Conservation (phyloP, 139 green algal species). For the Chlamydomonas sp. region DNA sequence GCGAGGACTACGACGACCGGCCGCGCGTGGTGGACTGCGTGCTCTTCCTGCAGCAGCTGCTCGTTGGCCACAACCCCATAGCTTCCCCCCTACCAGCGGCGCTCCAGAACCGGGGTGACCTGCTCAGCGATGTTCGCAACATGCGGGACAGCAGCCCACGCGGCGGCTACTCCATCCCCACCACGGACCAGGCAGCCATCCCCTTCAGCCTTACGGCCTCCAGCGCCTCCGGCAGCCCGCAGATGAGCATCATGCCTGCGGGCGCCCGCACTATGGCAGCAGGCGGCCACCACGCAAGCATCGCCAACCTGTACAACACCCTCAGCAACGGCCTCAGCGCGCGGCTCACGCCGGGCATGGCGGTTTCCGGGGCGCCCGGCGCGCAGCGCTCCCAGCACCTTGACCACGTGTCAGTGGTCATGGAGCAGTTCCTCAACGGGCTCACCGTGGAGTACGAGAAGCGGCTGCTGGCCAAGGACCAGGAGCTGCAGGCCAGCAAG, state of each 20-base stretch:
- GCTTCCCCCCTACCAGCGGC: not conserved
- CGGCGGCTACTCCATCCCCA: not conserved
- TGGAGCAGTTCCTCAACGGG: constrained; percentile 24
- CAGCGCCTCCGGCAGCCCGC: not conserved
- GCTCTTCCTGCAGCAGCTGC: constrained; percentile 56
- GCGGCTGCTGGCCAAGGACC: constrained; percentile 81
- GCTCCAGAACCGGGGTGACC: not conserved
- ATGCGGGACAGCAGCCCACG: constrained; percentile 16
- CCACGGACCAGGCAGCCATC: not conserved
- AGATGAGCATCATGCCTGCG: constrained; percentile 31
- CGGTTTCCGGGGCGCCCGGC: not conserved
- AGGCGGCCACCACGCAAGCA: not conserved
- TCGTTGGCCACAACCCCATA: constrained; percentile 22
- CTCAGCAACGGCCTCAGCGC: constrained; percentile 7
- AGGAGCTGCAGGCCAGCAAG: constrained; percentile 66
- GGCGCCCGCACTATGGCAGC: constrained; percentile 1
- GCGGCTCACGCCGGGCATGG: not conserved
- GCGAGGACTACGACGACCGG: constrained; percentile 55
- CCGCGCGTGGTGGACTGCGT: constrained; percentile 70
- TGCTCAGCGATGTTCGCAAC: not conserved
- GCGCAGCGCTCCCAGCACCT: constrained; percentile 11
- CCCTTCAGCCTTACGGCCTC: not conserved
- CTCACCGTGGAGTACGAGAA: constrained; percentile 85
- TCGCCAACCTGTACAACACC: constrained; percentile 9
- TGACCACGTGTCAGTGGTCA: not conserved